phyloP scores from a whole-genome alignment of 805 yeast species.

The Barnettozyma populi region DNA sequence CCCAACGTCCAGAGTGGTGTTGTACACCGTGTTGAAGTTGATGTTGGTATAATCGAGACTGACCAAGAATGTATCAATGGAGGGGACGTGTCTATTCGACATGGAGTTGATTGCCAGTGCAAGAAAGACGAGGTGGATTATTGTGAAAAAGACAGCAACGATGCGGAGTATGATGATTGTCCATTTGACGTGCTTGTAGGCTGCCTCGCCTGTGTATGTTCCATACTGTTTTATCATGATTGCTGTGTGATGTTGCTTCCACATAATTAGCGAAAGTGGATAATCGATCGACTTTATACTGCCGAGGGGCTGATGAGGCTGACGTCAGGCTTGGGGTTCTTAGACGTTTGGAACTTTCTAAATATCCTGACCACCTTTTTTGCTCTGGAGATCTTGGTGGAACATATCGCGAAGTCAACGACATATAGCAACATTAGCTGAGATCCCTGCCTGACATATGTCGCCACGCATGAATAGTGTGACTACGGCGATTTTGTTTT shows the following conservation, averaged over 20 bases:
- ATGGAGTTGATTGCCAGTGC: slow-evolving; percentile 1
- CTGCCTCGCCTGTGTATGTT: not conserved
- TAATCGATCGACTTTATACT: not conserved
- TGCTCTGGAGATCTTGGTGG: too few relatives aligned
- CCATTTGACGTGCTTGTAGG: not conserved
- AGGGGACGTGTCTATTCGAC: not conserved
- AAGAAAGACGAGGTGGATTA: not conserved
- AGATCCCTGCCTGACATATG: too few relatives aligned
- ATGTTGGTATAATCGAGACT: not conserved
- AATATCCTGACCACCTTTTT: too few relatives aligned
- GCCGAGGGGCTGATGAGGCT: not conserved
- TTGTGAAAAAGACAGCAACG: not conserved
- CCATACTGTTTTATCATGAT: not conserved
- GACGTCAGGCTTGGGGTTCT: too few relatives aligned
- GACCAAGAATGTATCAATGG: not conserved
- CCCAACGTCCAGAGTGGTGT: not conserved
- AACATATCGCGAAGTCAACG: too few relatives aligned
- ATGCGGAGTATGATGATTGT: not conserved
- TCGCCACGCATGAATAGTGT: too few relatives aligned
- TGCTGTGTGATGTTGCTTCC: not conserved
- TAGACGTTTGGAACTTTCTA: too few relatives aligned
- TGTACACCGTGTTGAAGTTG: slow-evolving; percentile 1
- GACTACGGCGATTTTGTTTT: too few relatives aligned
- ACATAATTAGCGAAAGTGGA: not conserved
- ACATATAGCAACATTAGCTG: too few relatives aligned